Evolutionary conservation across 2,329 filamentous ascomycete genomes (phyloP), one percentile per base, ranked within the genome.

Genomic region (Alternaria infectoria): DNA sequence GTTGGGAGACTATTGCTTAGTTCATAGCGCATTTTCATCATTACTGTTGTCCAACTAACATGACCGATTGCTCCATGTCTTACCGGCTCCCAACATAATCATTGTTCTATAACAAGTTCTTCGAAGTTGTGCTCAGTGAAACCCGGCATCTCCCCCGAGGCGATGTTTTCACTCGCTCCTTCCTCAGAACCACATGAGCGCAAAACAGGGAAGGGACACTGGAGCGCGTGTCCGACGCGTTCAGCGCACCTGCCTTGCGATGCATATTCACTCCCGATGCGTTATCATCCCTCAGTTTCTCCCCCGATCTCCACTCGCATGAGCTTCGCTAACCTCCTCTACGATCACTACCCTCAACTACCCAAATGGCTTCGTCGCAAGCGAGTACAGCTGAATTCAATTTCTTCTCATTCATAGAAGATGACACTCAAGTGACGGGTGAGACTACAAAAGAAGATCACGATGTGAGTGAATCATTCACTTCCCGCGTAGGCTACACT

Each of bases 161-260:
- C 19, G 17, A 32, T 51, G 30, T 52, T 40, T 30, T 52, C 28
- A 25, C 9, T 45, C 23, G 13, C 17, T 45, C 23, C 32, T 45
- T 64, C 64, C 61, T 54, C 30, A 13, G 6, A 30, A 15, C 7
- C n/a, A 6, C 56, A 52, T 44, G 59, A 15, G 32, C 49, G 49
- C 49, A 32, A 12, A 11, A 28, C 15, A 26, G n/a, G 59, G 64
- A 62, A 68, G 59, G 64, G 40, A 49, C 66, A 11, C 30, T 47
- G 15, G 55, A 59, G 47, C 28, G 51, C 43, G 36, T 17, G 36
- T 40, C n/a, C 36, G 25, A 47, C 50, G 30, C 61, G 25, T 26
- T 13, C 28, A 44, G 19, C 30, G 56, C 23, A 15, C 36, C 15
- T 26, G 23, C 46, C 36, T 52, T 43, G 11, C 11, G 10, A 23